These are phyloP conservation scores for Quercus gilva DNA, from an alignment of 306 rosid genomes.

Conservation along the genomic window DNA sequence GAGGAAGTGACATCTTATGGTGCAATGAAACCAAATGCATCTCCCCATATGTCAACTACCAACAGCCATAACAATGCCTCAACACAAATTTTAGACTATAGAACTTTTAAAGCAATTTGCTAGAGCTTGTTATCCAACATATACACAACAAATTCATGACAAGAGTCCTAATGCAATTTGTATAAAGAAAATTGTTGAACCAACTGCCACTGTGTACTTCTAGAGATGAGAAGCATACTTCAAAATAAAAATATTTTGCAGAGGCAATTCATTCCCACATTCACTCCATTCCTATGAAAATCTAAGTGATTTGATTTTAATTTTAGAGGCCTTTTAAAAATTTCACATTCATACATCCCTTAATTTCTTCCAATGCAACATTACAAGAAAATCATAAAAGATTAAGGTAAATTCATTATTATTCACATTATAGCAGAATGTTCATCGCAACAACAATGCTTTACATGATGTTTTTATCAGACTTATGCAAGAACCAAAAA, in stretches of 20 bases:
- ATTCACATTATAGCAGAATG: neutral
- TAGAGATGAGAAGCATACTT: neutral
- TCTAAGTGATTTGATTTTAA: neutral
- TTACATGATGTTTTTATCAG: neutral
- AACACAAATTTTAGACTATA: neutral
- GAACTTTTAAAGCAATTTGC: neutral
- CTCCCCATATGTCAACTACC: neutral
- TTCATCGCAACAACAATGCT: too few species aligned
- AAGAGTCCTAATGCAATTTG: neutral
- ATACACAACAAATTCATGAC: neutral
- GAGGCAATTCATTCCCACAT: neutral
- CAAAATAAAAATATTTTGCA: neutral
- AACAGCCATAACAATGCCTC: neutral
- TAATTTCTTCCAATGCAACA: neutral
- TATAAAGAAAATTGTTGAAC: neutral
- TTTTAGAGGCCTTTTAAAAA: neutral
- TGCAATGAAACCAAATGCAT: neutral
- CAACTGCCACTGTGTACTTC: neutral
- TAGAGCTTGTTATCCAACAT: neutral
- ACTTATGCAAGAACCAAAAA: constrained; percentile 5
- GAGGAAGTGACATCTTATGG: neutral
- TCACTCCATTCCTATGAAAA: neutral
- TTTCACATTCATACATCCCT: neutral
- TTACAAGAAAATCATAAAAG: neutral
- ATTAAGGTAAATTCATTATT: neutral